Evolutionary conservation across 768 basidiomycete species (phyloP).

Genomic region (Tephrocybe sp.): DNA sequence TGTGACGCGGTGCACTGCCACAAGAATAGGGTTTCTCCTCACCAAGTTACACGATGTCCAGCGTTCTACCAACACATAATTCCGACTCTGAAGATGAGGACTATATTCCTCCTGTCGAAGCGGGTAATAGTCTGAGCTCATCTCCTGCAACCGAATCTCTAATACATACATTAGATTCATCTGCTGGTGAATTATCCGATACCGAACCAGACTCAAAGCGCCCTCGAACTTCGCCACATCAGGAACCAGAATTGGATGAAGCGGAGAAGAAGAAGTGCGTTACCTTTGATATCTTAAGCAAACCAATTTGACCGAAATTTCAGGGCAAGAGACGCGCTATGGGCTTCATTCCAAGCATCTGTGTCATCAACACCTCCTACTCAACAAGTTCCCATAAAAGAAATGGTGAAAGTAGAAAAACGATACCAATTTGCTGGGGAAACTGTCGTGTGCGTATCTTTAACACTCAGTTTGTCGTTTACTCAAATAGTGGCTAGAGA

Average conservation of each 20-base stretch:
- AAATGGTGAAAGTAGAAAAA: constrained; percentile 65
- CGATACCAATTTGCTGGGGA: constrained; percentile 77
- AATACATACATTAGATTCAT: no score
- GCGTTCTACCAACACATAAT: constrained; percentile 14
- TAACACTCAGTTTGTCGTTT: not conserved
- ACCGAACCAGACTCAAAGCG: constrained; percentile 36
- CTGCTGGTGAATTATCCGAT: constrained; percentile 28
- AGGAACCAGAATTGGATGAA: constrained; percentile 29
- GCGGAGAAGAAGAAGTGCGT: constrained; percentile 43
- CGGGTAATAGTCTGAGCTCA: no score
- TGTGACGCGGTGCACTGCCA: no score
- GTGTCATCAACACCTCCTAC: constrained; percentile 31
- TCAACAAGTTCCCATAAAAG: constrained; percentile 24
- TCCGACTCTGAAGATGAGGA: constrained; percentile 74
- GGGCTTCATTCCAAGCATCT: constrained; percentile 69
- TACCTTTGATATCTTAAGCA: not conserved
- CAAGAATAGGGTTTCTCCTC: no score
- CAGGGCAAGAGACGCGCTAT: constrained; percentile 63
- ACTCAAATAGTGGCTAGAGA: constrained; percentile 45
- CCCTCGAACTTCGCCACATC: constrained; percentile 24
- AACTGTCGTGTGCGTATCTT: constrained; percentile 55
- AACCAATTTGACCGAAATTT: constrained; percentile 6
- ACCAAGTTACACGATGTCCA: constrained; percentile 7
- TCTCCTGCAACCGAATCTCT: no score
- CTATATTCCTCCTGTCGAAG: constrained; percentile 55